phyloP scores from a whole-genome alignment of 2,329 filamentous ascomycete species.

The Bretziella fagacearum region DNA sequence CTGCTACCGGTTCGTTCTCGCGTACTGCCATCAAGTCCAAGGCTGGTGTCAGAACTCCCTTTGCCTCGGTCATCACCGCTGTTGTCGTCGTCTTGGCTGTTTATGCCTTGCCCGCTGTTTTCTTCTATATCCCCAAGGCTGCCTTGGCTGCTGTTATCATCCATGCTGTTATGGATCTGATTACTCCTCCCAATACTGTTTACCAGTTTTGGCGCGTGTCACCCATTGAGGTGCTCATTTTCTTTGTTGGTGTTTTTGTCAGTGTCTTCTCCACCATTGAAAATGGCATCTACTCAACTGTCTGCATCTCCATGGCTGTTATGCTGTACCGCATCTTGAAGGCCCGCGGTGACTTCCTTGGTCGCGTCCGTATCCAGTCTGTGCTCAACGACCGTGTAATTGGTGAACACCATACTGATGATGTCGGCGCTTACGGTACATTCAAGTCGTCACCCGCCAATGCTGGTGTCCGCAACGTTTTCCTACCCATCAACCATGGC shows the following conservation, averaged over 20 bases:
- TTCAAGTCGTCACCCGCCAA: conserved; percentile 26
- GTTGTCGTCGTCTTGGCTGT: conserved; percentile 74
- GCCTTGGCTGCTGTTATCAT: conserved; percentile 80
- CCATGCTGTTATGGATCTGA: conserved; percentile 82
- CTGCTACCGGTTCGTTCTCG: conserved; percentile 88
- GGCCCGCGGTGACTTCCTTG: conserved; percentile 61
- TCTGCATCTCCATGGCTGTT: conserved; percentile 50
- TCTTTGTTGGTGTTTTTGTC: conserved; percentile 81
- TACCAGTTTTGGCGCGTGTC: conserved; percentile 94
- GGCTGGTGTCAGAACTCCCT: conserved; percentile 79
- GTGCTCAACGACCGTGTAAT: conserved; percentile 60
- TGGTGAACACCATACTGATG: conserved; percentile 37
- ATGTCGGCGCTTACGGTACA: conserved; percentile 38
- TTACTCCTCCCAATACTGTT: conserved; percentile 77
- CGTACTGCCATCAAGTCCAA: conserved; percentile 96
- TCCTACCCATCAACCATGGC: conserved; percentile 69
- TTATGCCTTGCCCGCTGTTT: conserved; percentile 72
- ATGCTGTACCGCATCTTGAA: conserved; percentile 65
- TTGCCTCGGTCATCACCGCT: conserved; percentile 79
- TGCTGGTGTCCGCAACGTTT: conserved; percentile 50
- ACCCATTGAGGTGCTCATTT: conserved; percentile 77
- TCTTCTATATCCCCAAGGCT: conserved; percentile 82
- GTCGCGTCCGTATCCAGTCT: conserved; percentile 65
- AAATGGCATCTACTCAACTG: conserved; percentile 71
- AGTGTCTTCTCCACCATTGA: conserved; percentile 82